These are phyloP conservation scores for Talaromyces sp. DNA, from an alignment of 2,329 filamentous ascomycete genomes.

Conservation along the genomic window DNA sequence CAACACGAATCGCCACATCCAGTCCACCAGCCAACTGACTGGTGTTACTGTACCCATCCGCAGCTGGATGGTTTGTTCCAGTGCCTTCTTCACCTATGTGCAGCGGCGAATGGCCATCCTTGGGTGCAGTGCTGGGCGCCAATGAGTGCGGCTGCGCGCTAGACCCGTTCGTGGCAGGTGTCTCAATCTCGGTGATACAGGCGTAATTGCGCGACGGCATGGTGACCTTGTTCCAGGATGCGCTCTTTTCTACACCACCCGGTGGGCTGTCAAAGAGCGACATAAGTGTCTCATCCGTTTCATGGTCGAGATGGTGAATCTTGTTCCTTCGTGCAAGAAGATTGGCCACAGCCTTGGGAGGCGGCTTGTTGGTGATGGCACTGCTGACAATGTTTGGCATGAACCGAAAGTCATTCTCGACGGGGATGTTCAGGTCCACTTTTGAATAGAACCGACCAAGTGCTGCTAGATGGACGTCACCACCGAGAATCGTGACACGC, in stretches of 20 bases:
- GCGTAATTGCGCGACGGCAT: slow-evolving; percentile 71
- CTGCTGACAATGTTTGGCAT: slow-evolving; percentile 65
- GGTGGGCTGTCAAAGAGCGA: slow-evolving; percentile 63
- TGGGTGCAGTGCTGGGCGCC: slow-evolving; percentile 37
- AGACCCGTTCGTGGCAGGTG: slow-evolving; percentile 28
- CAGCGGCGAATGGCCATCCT: slow-evolving; percentile 69
- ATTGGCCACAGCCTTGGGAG: slow-evolving; percentile 64
- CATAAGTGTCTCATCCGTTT: slow-evolving; percentile 65
- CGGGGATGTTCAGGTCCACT: slow-evolving; percentile 55
- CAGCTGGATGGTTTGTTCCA: slow-evolving; percentile 75
- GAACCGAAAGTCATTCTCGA: slow-evolving; percentile 61
- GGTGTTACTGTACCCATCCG: slow-evolving; percentile 46
- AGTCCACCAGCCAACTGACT: slow-evolving; percentile 44
- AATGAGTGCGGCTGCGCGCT: slow-evolving; percentile 14
- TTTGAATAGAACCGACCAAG: slow-evolving; percentile 65
- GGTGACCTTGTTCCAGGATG: slow-evolving; percentile 75
- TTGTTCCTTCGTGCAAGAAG: slow-evolving; percentile 63
- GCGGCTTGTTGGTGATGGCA: slow-evolving; percentile 68
- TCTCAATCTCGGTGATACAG: slow-evolving; percentile 56
- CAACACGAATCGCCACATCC: slow-evolving; percentile 48
- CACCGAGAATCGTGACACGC: slow-evolving; percentile 62
- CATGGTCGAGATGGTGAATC: slow-evolving; percentile 62
- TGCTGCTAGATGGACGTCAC: slow-evolving; percentile 64
- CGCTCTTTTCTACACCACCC: slow-evolving; percentile 60
- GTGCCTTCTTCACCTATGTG: slow-evolving; percentile 74